These are phyloP conservation scores for Leccinellum albellum DNA, from an alignment of 768 basidiomycete species.

Conservation along the genomic window DNA sequence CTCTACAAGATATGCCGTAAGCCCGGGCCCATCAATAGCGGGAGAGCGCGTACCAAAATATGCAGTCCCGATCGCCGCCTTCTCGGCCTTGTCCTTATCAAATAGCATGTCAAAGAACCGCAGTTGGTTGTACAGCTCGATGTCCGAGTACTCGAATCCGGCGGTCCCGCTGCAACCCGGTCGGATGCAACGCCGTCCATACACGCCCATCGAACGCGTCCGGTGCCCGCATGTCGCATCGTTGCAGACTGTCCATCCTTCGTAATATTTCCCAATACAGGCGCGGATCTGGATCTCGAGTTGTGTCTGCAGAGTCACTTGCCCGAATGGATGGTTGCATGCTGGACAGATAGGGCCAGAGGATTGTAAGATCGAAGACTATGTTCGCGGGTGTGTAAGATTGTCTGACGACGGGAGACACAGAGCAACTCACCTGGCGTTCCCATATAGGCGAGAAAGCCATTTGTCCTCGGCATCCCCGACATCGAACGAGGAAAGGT, in stretches of 20 bases:
- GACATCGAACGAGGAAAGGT: constrained; percentile 74
- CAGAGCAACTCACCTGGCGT: constrained; percentile 43
- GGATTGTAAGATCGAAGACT: constrained; percentile 66
- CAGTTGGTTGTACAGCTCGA: constrained; percentile 84
- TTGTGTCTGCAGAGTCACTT: constrained; percentile 72
- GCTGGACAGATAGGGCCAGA: constrained; percentile 68
- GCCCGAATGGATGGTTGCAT: constrained; percentile 52
- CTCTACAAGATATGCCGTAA: constrained; percentile 37
- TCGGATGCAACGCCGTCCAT: constrained; percentile 77
- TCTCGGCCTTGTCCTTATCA: constrained; percentile 59
- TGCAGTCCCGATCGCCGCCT: constrained; percentile 45
- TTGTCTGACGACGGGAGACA: not conserved
- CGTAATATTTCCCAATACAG: constrained; percentile 78
- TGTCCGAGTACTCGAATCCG: constrained; percentile 69
- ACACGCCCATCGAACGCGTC: constrained; percentile 93
- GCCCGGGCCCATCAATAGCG: not conserved
- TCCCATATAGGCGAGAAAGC: constrained; percentile 59
- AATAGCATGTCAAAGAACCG: constrained; percentile 81
- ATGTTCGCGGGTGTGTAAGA: not conserved
- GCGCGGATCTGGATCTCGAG: constrained; percentile 82
- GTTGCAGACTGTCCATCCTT: constrained; percentile 85
- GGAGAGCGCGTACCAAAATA: constrained; percentile 34
- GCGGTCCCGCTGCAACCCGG: constrained; percentile 10
- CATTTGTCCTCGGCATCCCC: constrained; percentile 59
- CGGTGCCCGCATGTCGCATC: constrained; percentile 79